phyloP scores from a whole-genome alignment of 345 rosid species.

The Syzygium jambos region DNA sequence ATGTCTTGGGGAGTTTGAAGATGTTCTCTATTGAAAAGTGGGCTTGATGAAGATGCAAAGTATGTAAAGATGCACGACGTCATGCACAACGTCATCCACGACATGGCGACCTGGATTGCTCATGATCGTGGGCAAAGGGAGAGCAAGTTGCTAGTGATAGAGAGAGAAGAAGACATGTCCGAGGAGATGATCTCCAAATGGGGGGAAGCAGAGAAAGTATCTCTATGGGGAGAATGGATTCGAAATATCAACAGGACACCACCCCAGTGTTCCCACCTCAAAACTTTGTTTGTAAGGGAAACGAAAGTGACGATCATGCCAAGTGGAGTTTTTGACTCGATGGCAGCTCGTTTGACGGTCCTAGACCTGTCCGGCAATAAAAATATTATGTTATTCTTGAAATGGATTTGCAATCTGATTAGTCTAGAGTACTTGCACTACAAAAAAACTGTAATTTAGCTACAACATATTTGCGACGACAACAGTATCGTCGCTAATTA shows the following conservation, averaged over 20 bases:
- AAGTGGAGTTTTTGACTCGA: neutral
- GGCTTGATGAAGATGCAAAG: neutral
- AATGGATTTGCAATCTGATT: neutral
- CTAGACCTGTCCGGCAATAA: accelerated
- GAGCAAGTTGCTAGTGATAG: neutral
- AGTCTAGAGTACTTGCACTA: too few species aligned
- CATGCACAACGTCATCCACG: constrained; percentile 16
- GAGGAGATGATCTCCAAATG: neutral
- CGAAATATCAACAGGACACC: neutral
- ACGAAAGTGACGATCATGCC: accelerated
- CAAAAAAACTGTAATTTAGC: too few species aligned
- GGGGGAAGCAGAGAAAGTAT: neutral
- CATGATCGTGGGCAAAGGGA: neutral
- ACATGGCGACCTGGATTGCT: constrained; percentile 11
- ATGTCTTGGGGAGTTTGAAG: neutral
- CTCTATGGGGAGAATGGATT: neutral
- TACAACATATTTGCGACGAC: too few species aligned
- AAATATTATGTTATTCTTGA: accelerated
- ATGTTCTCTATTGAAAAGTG: neutral
- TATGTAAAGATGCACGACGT: constrained; percentile 16
- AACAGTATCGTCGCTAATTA: too few species aligned
- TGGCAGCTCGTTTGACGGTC: neutral
- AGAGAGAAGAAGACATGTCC: neutral
- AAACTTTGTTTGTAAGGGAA: neutral
- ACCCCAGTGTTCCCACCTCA: accelerated